Conservation (phyloP, 1,139 yeast genomes). For the Pichia sp. region DNA sequence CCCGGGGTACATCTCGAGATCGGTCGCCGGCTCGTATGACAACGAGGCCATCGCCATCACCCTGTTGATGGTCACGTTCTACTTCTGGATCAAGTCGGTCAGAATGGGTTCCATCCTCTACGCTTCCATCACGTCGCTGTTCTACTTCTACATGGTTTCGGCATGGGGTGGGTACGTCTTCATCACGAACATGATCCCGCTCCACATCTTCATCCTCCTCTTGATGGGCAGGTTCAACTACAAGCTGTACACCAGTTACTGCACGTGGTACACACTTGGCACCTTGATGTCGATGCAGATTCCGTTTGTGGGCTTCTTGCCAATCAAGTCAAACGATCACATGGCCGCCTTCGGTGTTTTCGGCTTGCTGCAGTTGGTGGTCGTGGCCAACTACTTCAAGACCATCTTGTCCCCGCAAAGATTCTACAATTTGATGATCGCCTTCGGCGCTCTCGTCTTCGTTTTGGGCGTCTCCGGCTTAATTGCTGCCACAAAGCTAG, state of each 20-base stretch:
- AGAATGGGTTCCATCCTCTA: slow-evolving; percentile 85
- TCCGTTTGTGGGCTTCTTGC: slow-evolving; percentile 96
- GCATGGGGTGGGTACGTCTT: slow-evolving; percentile 99
- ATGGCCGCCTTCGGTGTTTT: slow-evolving; percentile 98
- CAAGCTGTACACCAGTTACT: slow-evolving; percentile 81
- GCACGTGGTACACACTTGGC: slow-evolving; percentile 96
- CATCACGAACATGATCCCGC: slow-evolving; percentile 94
- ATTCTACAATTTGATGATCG: slow-evolving; percentile 69
- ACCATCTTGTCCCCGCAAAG: slow-evolving; percentile 68
- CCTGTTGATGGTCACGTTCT: slow-evolving; percentile 89
- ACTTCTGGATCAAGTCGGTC: slow-evolving; percentile 93
- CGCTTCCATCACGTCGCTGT: slow-evolving; percentile 79
- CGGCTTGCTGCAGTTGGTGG: slow-evolving; percentile 88
- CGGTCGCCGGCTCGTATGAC: slow-evolving; percentile 98
- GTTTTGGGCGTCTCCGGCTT: slow-evolving; percentile 66
- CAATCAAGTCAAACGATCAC: slow-evolving; percentile 95
- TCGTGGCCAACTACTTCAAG: slow-evolving; percentile 78
- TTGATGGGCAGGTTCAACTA: slow-evolving; percentile 92
- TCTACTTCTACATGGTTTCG: slow-evolving; percentile 97
- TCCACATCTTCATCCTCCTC: slow-evolving; percentile 86
- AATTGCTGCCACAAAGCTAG: slow-evolving; percentile 77
- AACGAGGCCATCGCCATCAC: slow-evolving; percentile 99
- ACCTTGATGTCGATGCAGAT: slow-evolving; percentile 98
- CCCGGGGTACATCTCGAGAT: slow-evolving; percentile 96
- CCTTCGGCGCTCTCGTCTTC: slow-evolving; percentile 48